A percentile compares a stretch with the other conserved stretches of the same genome.
Evolutionary conservation across 805 yeast genomes (phyloP).

Genomic region (Naumovozyma baii): DNA sequence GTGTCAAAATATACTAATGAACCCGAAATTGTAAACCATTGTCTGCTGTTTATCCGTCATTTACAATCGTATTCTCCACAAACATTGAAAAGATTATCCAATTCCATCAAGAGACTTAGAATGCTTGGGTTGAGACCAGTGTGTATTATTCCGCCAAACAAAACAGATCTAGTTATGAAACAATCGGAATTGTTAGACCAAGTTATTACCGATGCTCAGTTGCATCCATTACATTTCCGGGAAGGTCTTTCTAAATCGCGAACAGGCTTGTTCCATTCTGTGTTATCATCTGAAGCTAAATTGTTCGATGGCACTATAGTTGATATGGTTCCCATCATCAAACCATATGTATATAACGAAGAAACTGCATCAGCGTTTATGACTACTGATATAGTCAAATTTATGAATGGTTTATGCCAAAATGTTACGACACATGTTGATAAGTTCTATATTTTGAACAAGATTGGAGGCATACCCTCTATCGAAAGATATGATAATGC

Average conservation of each 20-base stretch:
- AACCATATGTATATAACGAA: constrained; percentile 61
- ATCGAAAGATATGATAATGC: constrained; percentile 69
- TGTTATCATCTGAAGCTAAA: constrained; percentile 9
- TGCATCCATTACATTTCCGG: constrained; percentile 20
- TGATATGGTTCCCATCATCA: constrained; percentile 37
- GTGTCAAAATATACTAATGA: constrained; percentile 49
- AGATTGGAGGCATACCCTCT: constrained; percentile 85
- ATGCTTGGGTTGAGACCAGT: constrained; percentile 63
- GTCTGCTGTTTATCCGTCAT: constrained; percentile 24
- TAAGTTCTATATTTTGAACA: constrained; percentile 70
- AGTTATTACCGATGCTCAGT: constrained; percentile 13
- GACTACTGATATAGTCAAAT: constrained; percentile 32
- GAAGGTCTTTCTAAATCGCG: constrained; percentile 14
- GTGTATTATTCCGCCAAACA: constrained; percentile 41
- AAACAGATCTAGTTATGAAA: constrained; percentile 1
- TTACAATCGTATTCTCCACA: constrained; percentile 4
- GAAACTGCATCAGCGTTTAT: constrained; percentile 34
- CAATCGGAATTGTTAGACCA: constrained; percentile 22
- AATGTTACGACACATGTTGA: constrained; percentile 46
- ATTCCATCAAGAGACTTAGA: constrained; percentile 19
- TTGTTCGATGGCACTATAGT: constrained; percentile 7
- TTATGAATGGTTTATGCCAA: constrained; percentile 27
- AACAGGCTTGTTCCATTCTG: constrained; percentile 13
- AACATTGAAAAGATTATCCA: constrained; percentile 13
- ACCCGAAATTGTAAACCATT: constrained; percentile 14